These are phyloP conservation scores for Protomyces arabidopsidicola DNA, from an alignment of 1,139 yeast genomes.

Conservation along the genomic window DNA sequence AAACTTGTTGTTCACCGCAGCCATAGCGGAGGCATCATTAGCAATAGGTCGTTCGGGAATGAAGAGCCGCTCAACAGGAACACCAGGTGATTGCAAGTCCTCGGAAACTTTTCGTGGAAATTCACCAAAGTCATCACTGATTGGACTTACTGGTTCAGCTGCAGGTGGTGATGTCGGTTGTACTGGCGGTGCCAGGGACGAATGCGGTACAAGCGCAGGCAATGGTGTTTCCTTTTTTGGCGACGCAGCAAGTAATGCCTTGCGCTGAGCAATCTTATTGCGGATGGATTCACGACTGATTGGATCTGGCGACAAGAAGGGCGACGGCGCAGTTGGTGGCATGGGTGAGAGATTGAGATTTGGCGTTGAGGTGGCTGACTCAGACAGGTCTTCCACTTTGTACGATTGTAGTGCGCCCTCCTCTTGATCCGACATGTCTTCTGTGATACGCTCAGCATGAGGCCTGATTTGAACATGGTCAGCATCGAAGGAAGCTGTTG, in stretches of 20 bases:
- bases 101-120: background rate
- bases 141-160: background rate
- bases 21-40: background rate
- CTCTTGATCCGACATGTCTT: background rate
- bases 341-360: background rate
- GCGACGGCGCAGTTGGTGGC: background rate
- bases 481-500: slow-evolving; percentile 2
- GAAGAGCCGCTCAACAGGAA: background rate
- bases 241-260: background rate
- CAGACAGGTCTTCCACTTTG: background rate
- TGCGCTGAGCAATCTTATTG: slow-evolving; percentile 14
- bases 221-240: background rate
- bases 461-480: slow-evolving; percentile 10
- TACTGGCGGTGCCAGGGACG: slow-evolving; percentile 5
- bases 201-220: slow-evolving; percentile 7
- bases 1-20: background rate
- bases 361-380: background rate
- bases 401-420: background rate
- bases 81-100: background rate
- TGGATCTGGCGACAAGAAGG: slow-evolving; percentile 11
- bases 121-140: background rate
- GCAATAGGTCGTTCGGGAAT: background rate
- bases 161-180: background rate
- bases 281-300: slow-evolving; percentile 15
- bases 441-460: background rate